These are phyloP conservation scores for Scenedesmus sp. DNA, from an alignment of 163 green algal genomes.

Conservation along the genomic window DNA sequence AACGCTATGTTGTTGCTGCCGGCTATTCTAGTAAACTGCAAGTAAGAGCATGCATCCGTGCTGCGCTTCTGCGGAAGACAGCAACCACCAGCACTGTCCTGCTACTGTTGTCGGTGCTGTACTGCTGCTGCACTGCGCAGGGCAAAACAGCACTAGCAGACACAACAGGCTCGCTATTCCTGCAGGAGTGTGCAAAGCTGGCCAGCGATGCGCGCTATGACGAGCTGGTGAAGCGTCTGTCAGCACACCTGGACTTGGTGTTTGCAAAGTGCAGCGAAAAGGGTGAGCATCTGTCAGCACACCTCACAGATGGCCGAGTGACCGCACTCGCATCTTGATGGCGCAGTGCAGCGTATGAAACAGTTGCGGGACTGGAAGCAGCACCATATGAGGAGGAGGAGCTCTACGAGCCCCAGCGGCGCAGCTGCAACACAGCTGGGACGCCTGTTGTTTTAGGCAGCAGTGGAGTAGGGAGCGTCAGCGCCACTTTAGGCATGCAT, in stretches of 20 bases:
- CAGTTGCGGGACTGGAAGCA: too few relatives aligned
- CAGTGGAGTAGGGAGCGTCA: too few relatives aligned
- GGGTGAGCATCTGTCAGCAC: constrained; percentile 53
- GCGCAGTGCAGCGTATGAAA: too few relatives aligned
- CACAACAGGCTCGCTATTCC: constrained; percentile 61
- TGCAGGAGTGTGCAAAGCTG: constrained; percentile 48
- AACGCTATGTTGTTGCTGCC: neutral
- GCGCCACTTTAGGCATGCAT: too few relatives aligned
- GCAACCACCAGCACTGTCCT: neutral
- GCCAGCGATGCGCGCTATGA: constrained; percentile 55
- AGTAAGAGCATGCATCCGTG: neutral
- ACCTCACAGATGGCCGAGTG: neutral
- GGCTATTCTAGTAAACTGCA: too few relatives aligned
- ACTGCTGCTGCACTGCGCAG: constrained; percentile 30
- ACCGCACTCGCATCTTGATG: too few relatives aligned
- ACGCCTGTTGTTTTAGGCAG: too few relatives aligned
- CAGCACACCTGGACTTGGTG: constrained; percentile 58
- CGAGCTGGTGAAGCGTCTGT: constrained; percentile 58
- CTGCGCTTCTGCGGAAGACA: neutral
- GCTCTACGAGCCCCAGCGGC: too few relatives aligned
- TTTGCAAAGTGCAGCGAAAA: constrained; percentile 65
- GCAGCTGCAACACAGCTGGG: too few relatives aligned
- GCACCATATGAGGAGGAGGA: too few relatives aligned
- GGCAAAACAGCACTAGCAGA: constrained; percentile 66
- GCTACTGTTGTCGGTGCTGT: neutral